Percentiles rank a stretch among this genome's conserved stretches.
These are phyloP conservation scores for Jamesozyma jinghongensis DNA, from an alignment of 805 yeast species.

Conservation along the genomic window DNA sequence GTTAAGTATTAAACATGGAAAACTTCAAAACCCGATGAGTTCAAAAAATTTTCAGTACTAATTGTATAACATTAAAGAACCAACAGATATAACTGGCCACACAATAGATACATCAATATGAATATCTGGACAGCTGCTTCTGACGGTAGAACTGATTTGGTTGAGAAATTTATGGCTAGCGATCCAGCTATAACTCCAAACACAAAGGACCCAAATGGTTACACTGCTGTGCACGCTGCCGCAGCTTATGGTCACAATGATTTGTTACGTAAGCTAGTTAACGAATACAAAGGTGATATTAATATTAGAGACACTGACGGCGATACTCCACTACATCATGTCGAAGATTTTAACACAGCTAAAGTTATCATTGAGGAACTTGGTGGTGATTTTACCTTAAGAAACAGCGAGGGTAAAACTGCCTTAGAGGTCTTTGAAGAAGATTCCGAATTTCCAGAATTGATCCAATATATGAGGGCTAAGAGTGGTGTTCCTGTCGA, in stretches of 20 bases:
- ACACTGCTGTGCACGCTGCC: conserved; percentile 96
- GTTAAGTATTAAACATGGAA: too few species aligned
- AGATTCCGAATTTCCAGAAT: conserved; percentile 77
- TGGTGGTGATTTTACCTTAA: conserved; percentile 53
- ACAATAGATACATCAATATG: conserved; percentile 22
- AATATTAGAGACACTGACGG: conserved; percentile 83
- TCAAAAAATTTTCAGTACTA: neutral
- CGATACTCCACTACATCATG: conserved; percentile 91
- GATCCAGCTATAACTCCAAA: conserved; percentile 50
- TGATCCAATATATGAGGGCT: conserved; percentile 53
- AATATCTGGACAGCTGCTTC: conserved; percentile 96
- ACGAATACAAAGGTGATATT: conserved; percentile 61
- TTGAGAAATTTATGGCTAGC: conserved; percentile 42
- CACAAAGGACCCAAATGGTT: conserved; percentile 83
- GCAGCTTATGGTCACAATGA: conserved; percentile 83
- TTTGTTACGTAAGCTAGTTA: conserved; percentile 35
- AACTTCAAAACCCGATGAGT: neutral
- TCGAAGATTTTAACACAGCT: conserved; percentile 63
- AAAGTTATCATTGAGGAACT: conserved; percentile 55
- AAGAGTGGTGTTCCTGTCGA: conserved; percentile 25
- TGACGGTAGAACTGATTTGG: conserved; percentile 58
- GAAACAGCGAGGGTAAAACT: conserved; percentile 68
- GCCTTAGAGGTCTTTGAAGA: conserved; percentile 68
- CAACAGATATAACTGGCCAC: neutral
- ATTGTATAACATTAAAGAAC: neutral